Evolutionary conservation across 768 basidiomycete species (phyloP).

Genomic region (Pisolithus microcarpus): DNA sequence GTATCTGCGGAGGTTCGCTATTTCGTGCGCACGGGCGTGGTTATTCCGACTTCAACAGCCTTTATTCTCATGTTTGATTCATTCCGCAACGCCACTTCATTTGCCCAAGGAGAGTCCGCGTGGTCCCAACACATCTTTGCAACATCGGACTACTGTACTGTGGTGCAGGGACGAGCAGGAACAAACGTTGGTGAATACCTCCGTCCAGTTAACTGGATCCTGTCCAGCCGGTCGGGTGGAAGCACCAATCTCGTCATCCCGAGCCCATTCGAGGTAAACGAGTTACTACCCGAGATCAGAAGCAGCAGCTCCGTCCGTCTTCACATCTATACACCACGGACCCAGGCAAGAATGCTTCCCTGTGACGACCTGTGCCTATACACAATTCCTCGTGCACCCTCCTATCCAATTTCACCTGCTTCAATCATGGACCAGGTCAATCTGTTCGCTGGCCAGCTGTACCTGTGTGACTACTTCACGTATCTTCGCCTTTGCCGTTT

Average conservation of each 20-base stretch:
- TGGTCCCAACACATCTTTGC: conserved; percentile 14
- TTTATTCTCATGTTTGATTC: conserved; percentile 17
- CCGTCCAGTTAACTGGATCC: conserved; percentile 38
- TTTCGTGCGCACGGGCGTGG: conserved; percentile 24
- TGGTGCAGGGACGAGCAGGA: neutral
- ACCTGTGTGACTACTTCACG: conserved; percentile 24
- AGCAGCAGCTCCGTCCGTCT: conserved; percentile 27
- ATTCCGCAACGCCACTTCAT: conserved; percentile 5
- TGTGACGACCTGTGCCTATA: conserved; percentile 28
- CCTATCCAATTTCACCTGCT: conserved; percentile 8
- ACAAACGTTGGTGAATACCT: conserved; percentile 26
- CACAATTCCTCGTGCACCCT: conserved; percentile 15
- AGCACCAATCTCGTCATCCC: conserved; percentile 27
- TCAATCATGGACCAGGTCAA: conserved; percentile 30
- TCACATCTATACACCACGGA: conserved; percentile 37
- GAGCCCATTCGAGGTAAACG: conserved; percentile 36
- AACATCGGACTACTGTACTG: conserved; percentile 12
- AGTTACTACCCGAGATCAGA: conserved; percentile 32
- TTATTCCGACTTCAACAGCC: conserved; percentile 7
- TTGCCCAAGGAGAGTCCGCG: conserved; percentile 10
- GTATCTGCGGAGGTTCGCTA: conserved; percentile 19
- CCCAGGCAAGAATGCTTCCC: conserved; percentile 25
- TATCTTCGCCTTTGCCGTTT: conserved; percentile 31
- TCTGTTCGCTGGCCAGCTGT: conserved; percentile 41
- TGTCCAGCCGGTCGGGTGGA: conserved; percentile 28